A percentile compares a stretch with the other conserved stretches of the same genome.
These are phyloP conservation scores for Cyclostephanos invisitatus DNA, from an alignment of 108 stramenopile genomes.

Conservation along the genomic window DNA sequence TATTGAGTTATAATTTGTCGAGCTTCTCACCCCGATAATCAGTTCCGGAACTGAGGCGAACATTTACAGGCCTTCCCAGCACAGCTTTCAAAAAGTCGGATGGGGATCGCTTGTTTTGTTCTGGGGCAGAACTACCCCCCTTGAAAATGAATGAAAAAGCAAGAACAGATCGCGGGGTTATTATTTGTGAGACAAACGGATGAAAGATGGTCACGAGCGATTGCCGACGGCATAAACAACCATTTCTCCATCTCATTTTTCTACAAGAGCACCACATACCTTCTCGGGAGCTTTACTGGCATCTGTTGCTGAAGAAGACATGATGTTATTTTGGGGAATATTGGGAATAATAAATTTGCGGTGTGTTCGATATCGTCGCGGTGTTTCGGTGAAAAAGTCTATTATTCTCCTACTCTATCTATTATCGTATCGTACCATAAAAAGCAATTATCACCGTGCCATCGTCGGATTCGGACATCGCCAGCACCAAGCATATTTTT, in stretches of 20 bases:
- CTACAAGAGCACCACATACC: neutral
- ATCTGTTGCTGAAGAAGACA: conserved; percentile 19
- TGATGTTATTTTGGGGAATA: neutral
- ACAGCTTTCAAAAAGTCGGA: conserved; percentile 89
- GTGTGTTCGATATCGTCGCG: too few relatives aligned
- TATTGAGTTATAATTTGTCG: neutral
- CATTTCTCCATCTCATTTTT: neutral
- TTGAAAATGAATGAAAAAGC: neutral
- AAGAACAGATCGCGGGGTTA: neutral
- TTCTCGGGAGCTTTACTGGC: conserved; percentile 13
- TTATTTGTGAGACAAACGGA: neutral
- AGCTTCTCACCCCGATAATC: conserved; percentile 84
- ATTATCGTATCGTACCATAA: too few relatives aligned
- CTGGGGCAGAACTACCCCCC: conserved; percentile 16
- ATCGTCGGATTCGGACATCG: too few relatives aligned
- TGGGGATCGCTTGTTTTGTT: conserved; percentile 74
- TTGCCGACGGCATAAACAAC: neutral
- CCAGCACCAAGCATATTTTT: too few relatives aligned
- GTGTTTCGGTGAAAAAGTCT: too few relatives aligned
- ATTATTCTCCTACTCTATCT: too few relatives aligned
- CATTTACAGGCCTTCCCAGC: conserved; percentile 91
- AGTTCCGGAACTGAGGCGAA: conserved; percentile 96
- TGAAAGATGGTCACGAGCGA: neutral
- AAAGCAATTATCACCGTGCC: too few relatives aligned
- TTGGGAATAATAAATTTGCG: too few relatives aligned